Evolutionary conservation across 192 early-diverging fungal genomes (phyloP), one percentile per base, ranked within the genome.

Genomic region (Backusella parvicylindrica): DNA sequence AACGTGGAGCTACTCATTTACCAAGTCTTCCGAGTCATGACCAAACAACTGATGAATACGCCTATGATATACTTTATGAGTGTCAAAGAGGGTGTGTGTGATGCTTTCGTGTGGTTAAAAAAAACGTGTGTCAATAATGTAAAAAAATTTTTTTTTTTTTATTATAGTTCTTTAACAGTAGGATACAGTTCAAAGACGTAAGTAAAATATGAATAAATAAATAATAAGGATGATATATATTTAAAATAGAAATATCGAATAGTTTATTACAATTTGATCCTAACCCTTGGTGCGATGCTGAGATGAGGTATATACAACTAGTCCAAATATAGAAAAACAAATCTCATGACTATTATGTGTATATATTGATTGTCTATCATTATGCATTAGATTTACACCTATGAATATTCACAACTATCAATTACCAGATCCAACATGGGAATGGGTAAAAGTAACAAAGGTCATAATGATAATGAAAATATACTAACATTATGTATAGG

Each of bases 361-460:
- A 36, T n/a, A 38, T 1, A n/a, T n/a, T n/a, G n/a, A n/a, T n/a
- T n/a, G n/a, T n/a, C n/a, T 38, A 38, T 9, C 11, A 11, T 38
- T 37, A 0, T 9, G 11, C 6, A 38, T 38, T 73, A 84, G 83
- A 76, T 83, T 56, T 64, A 78, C 84, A 12, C 82, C 82, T 11
- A 86, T 87, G 84, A 78, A 89, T 60, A 81, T 78, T 21, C 41
- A 76, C 9, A 80, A 81, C 23, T 87, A 64, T 68, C 80, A 76
- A 64, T 65, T 89, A 0, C 88, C 88, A 1, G 82, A 89, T 74
- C 86, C 86, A 21, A 80, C 78, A 8, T 89, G 88, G 88, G 84
- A 89, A 64, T 89, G 88, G 86, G 84, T 85, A 77, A 69, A 9
- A 32, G 21, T 69, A n/a, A n/a, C n/a, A n/a, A n/a, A n/a, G n/a